Evolutionary conservation across 495 filamentous ascomycete species (phyloP).

Genomic region (Niebla homalea): DNA sequence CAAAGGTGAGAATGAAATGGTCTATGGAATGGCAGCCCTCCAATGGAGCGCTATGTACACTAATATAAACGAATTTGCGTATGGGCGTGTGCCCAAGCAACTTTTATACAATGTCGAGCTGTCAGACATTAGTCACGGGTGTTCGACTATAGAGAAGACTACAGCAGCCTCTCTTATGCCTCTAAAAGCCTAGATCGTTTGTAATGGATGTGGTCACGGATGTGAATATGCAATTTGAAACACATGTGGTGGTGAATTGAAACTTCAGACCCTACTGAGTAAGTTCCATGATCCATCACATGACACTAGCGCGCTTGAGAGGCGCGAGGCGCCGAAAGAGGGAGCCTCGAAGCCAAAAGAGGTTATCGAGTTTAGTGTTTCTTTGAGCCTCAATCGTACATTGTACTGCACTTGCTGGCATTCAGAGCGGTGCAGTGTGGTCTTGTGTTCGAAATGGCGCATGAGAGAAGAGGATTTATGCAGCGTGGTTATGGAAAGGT

Average conservation of each 20-base stretch:
- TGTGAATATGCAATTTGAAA: neutral
- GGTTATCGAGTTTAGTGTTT: neutral
- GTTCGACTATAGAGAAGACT: neutral
- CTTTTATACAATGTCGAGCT: neutral
- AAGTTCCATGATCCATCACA: no score
- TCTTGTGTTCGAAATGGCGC: slow-evolving; percentile 5
- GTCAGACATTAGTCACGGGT: neutral
- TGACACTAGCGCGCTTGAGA: neutral
- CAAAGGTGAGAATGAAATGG: neutral
- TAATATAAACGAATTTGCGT: neutral
- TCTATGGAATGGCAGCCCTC: no score
- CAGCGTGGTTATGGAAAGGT: slow-evolving; percentile 10
- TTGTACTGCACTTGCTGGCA: no score
- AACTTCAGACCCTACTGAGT: neutral
- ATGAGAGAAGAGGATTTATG: neutral
- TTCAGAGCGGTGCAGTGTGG: no score
- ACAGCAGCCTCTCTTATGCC: no score
- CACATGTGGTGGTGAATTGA: neutral
- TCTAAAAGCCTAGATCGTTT: no score
- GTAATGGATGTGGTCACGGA: neutral
- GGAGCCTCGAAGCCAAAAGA: neutral
- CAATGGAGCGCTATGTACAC: neutral
- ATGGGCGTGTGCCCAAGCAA: neutral
- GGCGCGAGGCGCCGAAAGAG: neutral
- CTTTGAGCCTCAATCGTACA: neutral